These are phyloP conservation scores for Cercospora zeae-maydis DNA, from an alignment of 2,329 filamentous ascomycete species.

Conservation along the genomic window DNA sequence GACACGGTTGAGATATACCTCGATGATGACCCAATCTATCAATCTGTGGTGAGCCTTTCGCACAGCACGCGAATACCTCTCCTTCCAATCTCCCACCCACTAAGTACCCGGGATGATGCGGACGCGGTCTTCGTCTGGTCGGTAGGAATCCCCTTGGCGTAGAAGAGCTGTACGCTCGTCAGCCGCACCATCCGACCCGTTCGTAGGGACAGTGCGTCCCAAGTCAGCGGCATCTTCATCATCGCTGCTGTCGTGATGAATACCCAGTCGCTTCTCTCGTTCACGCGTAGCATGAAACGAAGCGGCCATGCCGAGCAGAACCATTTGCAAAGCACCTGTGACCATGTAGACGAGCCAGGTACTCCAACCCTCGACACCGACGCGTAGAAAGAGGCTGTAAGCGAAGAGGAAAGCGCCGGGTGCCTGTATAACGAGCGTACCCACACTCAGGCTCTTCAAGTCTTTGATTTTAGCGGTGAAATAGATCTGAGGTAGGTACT, in stretches of 20 bases:
- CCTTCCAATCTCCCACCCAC: neutral
- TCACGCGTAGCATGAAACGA: constrained; percentile 11
- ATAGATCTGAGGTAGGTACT: constrained; percentile 94
- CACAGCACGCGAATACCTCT: neutral
- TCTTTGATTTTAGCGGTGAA: constrained; percentile 83
- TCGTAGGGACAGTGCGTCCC: neutral
- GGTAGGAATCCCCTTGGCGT: neutral
- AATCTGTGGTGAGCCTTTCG: neutral
- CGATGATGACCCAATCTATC: neutral
- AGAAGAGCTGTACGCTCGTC: constrained; percentile 1
- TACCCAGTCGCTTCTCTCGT: neutral
- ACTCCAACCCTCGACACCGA: constrained; percentile 85
- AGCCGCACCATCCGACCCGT: neutral
- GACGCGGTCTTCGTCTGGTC: neutral
- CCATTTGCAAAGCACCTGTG: constrained; percentile 80
- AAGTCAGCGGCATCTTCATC: constrained; percentile 1
- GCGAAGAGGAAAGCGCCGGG: constrained; percentile 90
- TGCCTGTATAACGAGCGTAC: constrained; percentile 98
- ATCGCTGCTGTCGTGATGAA: constrained; percentile 12
- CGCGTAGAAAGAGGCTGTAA: constrained; percentile 65
- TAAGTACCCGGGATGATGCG: neutral
- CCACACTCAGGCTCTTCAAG: constrained; percentile 86
- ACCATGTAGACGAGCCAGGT: constrained; percentile 90
- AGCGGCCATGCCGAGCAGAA: constrained; percentile 74
- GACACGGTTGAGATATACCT: neutral